A percentile compares a stretch with the other conserved stretches of the same genome.
These are phyloP conservation scores for Plenodomus lindquistii DNA, from an alignment of 2,329 filamentous ascomycete species.

Conservation along the genomic window DNA sequence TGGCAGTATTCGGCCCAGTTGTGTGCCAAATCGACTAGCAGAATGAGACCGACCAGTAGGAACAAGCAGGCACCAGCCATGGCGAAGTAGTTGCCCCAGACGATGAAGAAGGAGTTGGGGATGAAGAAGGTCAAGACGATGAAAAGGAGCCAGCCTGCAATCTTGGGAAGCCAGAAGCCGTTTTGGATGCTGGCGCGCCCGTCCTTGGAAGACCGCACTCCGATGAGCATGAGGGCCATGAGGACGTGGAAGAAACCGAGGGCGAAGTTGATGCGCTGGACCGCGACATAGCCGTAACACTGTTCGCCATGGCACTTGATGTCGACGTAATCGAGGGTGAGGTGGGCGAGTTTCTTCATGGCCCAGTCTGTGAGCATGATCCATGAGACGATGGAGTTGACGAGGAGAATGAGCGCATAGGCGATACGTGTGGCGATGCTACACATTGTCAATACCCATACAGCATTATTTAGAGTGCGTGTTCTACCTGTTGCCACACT, in stretches of 20 bases:
- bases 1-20: conserved; percentile 97
- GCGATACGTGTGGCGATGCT: conserved; percentile 97
- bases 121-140: conserved; percentile 94
- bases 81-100: conserved; percentile 94
- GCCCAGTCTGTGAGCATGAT: conserved; percentile 99
- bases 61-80: conserved; percentile 90
- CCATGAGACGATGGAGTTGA: conserved; percentile 98
- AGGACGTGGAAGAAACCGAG: conserved; percentile 92
- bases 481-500: conserved; percentile 86
- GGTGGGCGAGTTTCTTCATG: conserved; percentile 88
- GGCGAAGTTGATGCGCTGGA: conserved; percentile 97
- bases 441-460: conserved; percentile 13
- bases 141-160: conserved; percentile 84
- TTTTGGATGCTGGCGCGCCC: conserved; percentile 89
- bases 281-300: conserved; percentile 94
- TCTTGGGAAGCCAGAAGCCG: conserved; percentile 98
- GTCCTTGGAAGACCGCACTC: conserved; percentile 84
- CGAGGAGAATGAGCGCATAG: conserved; percentile 88
- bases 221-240: conserved; percentile 80
- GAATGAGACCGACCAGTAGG: conserved; percentile 85
- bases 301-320: conserved; percentile 87
- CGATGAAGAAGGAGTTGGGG: conserved; percentile 89
- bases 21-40: conserved; percentile 93
- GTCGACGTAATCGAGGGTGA: conserved; percentile 94
- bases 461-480: background rate